phyloP scores from a whole-genome alignment of 768 basidiomycete species.

The Hericium alpestre region DNA sequence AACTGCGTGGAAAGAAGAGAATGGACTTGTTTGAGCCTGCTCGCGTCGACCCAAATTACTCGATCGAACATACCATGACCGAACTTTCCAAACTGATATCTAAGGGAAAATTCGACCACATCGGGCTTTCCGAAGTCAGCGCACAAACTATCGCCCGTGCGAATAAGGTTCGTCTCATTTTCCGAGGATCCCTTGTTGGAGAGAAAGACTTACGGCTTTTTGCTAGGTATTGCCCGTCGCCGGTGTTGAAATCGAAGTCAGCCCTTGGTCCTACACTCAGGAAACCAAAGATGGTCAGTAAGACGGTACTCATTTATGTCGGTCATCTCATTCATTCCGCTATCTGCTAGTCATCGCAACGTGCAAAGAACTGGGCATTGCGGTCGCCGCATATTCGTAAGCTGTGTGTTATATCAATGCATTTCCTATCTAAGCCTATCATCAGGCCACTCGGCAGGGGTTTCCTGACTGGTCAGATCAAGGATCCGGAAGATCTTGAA shows the following conservation, averaged over 20 bases:
- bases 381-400: slow-evolving; percentile 43
- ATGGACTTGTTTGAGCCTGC: slow-evolving; percentile 50
- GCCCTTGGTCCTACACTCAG: slow-evolving; percentile 48
- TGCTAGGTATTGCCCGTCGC: slow-evolving; percentile 39
- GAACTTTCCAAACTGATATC: slow-evolving; percentile 32
- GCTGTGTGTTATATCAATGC: background rate
- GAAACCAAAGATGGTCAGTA: slow-evolving; percentile 32
- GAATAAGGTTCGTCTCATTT: slow-evolving; percentile 20
- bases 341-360: slow-evolving; percentile 46
- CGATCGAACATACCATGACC: slow-evolving; percentile 35
- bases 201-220: background rate
- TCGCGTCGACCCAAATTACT: slow-evolving; percentile 30
- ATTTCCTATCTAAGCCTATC: background rate
- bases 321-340: background rate
- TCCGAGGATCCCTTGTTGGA: background rate
- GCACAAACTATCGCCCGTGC: slow-evolving; percentile 33
- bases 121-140: slow-evolving; percentile 45
- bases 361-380: slow-evolving; percentile 39
- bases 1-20: slow-evolving; percentile 38
- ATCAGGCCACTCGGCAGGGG: slow-evolving; percentile 35
- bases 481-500: slow-evolving; percentile 16
- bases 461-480: slow-evolving; percentile 39
- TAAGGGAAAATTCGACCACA: slow-evolving; percentile 47
- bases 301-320: background rate
- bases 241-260: slow-evolving; percentile 58